Evolutionary conservation across 2,329 filamentous ascomycete species (phyloP).

Genomic region (Xylaria sp.): DNA sequence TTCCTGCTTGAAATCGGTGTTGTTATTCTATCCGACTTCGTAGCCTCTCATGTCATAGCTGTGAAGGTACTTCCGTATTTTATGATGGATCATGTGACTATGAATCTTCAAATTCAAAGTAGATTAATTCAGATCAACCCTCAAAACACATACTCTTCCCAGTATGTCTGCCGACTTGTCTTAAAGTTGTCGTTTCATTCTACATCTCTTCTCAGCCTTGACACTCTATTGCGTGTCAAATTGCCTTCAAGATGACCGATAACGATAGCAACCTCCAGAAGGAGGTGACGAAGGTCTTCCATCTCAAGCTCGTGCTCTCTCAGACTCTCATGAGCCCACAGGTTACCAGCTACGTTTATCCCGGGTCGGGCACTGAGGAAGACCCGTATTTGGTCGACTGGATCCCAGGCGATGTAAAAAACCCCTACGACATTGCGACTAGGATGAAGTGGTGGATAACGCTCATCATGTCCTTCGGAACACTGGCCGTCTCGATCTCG

Average conservation of each 20-base stretch:
- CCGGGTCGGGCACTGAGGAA: conserved; percentile 71
- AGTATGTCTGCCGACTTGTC: not conserved
- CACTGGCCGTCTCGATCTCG: conserved; percentile 73
- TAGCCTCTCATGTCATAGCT: no score
- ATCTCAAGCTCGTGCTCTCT: conserved; percentile 1
- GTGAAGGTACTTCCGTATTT: no score
- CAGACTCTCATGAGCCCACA: conserved; percentile 5
- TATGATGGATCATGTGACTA: no score
- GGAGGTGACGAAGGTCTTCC: not conserved
- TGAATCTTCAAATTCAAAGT: no score
- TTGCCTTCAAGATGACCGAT: not conserved
- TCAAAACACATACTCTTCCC: not conserved
- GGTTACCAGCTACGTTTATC: conserved; percentile 28
- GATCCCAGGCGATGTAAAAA: conserved; percentile 72
- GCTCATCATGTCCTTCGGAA: conserved; percentile 69
- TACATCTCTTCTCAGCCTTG: not conserved
- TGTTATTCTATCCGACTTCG: not conserved
- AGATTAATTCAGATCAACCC: not conserved
- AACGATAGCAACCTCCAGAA: not conserved
- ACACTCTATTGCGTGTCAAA: not conserved
- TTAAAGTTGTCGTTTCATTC: not conserved
- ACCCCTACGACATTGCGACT: conserved; percentile 69
- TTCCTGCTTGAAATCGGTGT: not conserved
- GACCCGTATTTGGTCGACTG: conserved; percentile 75
- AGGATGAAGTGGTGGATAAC: conserved; percentile 73